Evolutionary conservation across 768 basidiomycete genomes (phyloP), one percentile per base, ranked within the genome.

Genomic region (Boletellus ananiceps): DNA sequence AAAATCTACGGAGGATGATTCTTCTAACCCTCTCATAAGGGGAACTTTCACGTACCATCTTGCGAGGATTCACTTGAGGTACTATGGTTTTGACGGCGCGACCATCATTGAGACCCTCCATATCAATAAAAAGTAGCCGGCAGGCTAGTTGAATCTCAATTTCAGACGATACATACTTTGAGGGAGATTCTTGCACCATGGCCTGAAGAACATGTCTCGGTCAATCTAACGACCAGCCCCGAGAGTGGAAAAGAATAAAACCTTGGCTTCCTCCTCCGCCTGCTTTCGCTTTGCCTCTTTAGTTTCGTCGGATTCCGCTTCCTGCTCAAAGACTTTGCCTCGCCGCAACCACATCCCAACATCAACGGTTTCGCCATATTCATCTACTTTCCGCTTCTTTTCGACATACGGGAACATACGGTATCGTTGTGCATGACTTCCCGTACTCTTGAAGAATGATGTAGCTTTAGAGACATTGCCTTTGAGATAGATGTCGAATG

Each of bases 381-480:
- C 90, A 63, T 99, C 96, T 18, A 98, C 89, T 56, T 88, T 79
- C 56, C 92, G 74, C 62, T 87, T 90, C 69, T 90, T 86, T 70
- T 98, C 95, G 25, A 95, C 82, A 56, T 92, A 93, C 0, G 96
- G 96, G 71, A 97, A 98, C 93, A 97, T 97, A 55, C 95, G 78
- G 67, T 89, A 98, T 45, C 96, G 75, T 55, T 88, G 89, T 14
- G 78, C 72, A 56, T 87, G 84, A 9, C 77, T 74, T 13, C 81
- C 82, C 8, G 81, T 72, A 50, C 73, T 85, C 66, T 92, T 93
- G 76, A 93, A 95, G 71, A 93, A 93, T 2, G 86, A 84, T 1
- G 83, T 88, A 21, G 86, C 75, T 56, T 88, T 87, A 23, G 88
- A 84, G 40, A 93, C 89, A 54, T 95, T 93, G n/a, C 94, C 94